Evolutionary conservation across 192 early-diverging fungal genomes (phyloP).

Genomic region (Coemansia sp.): DNA sequence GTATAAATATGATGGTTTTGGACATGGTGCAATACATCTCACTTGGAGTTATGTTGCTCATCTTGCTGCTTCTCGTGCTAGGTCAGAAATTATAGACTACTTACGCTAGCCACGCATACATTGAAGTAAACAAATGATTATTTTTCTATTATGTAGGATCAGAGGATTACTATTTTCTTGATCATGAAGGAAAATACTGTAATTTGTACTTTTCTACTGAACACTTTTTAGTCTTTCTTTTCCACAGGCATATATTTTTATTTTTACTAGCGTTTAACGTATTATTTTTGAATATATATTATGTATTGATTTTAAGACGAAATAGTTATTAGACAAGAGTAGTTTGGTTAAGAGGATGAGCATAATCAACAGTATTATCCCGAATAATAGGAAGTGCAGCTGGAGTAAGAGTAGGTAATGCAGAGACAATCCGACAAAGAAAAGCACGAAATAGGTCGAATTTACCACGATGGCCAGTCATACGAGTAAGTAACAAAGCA

Average conservation of each 20-base stretch:
- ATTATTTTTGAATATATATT: no score
- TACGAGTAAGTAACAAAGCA: constrained; percentile 38
- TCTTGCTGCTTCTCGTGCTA: constrained; percentile 25
- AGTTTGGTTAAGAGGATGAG: neutral
- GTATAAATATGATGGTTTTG: constrained; percentile 55
- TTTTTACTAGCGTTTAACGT: neutral
- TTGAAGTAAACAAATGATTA: no score
- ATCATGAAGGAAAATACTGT: no score
- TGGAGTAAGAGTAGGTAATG: constrained; percentile 11
- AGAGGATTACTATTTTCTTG: no score
- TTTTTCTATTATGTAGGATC: no score
- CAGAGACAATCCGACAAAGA: constrained; percentile 31
- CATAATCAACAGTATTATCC: neutral
- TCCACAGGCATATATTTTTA: no score
- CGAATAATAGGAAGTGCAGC: no score
- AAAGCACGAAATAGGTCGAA: constrained; percentile 36
- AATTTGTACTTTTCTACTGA: neutral
- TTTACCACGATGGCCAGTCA: constrained; percentile 48
- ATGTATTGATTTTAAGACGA: no score
- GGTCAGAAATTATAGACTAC: constrained; percentile 1
- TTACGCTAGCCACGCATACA: no score
- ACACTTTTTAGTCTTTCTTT: neutral
- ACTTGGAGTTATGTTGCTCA: constrained; percentile 73
- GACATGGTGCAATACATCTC: constrained; percentile 63
- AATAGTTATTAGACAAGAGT: neutral